Evolutionary conservation across 441 rosid genomes (phyloP).

Genomic region (Geranium incanum): DNA sequence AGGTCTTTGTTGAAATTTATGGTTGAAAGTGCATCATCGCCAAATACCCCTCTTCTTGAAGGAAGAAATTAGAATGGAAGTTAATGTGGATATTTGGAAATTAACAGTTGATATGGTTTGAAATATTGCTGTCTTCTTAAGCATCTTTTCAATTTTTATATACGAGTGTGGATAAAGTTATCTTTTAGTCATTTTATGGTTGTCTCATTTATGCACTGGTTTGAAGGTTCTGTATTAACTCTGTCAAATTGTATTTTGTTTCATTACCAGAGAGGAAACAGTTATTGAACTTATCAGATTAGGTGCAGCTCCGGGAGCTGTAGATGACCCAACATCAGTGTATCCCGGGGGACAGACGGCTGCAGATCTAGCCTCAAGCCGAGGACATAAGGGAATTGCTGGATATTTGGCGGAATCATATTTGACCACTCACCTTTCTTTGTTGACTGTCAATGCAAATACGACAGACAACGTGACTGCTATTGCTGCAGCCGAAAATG

Average conservation of each 20-base stretch:
- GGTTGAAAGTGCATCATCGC: too few relatives aligned
- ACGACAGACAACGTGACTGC: conserved; percentile 20
- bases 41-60: too few relatives aligned
- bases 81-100: not conserved
- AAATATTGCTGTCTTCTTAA: not conserved
- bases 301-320: conserved; percentile 62
- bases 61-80: too few relatives aligned
- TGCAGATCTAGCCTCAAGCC: conserved; percentile 64
- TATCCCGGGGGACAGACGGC: conserved; percentile 64
- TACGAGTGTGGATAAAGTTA: not conserved
- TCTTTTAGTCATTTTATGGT: not conserved
- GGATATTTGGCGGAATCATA: conserved; percentile 67
- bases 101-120: not conserved
- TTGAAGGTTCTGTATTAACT: not conserved
- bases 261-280: conserved; percentile 54
- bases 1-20: too few relatives aligned
- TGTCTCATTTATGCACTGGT: not conserved
- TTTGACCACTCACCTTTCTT: conserved; percentile 44
- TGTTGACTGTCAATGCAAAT: conserved; percentile 32
- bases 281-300: conserved; percentile 46
- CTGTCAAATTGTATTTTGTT: not conserved
- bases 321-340: conserved; percentile 60
- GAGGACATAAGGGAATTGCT: conserved; percentile 73
- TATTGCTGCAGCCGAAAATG: conserved; percentile 29
- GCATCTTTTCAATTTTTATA: not conserved